Conservation (phyloP, 1,284 basidiomycete genomes). For the Meira nashicola region DNA sequence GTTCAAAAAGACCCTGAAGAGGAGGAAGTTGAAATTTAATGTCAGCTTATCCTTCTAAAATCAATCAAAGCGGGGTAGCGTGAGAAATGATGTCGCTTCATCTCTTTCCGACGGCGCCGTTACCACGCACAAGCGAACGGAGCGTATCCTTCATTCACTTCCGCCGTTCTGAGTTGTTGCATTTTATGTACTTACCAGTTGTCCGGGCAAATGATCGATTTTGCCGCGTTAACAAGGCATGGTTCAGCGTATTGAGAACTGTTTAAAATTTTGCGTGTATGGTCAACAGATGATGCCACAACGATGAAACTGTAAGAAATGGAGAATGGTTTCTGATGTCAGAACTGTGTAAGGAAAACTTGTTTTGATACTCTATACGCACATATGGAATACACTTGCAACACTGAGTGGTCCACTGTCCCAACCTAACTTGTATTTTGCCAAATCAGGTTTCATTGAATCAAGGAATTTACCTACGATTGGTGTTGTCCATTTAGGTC, state of each 20-base stretch:
- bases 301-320: slow-evolving; percentile 45
- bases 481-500: slow-evolving; percentile 50
- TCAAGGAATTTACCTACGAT: slow-evolving; percentile 52
- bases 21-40: not conserved
- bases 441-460: slow-evolving; percentile 47
- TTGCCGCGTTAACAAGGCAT: slow-evolving; percentile 87
- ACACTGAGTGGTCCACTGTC: slow-evolving; percentile 51
- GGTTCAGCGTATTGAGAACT: slow-evolving; percentile 58
- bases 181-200: slow-evolving; percentile 70
- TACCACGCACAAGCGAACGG: not conserved
- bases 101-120: not conserved
- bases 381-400: slow-evolving; percentile 51
- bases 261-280: slow-evolving; percentile 51
- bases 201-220: slow-evolving; percentile 76
- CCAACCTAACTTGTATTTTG: slow-evolving; percentile 51
- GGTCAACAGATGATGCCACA: slow-evolving; percentile 49
- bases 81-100: too few species aligned
- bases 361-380: slow-evolving; percentile 11
- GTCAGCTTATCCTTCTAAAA: not conserved
- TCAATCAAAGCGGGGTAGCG: not conserved
- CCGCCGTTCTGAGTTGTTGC: too few species aligned
- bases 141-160: not conserved
- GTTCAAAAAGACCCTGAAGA: slow-evolving; percentile 87
- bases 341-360: not conserved
- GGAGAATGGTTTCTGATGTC: not conserved